phyloP scores from a whole-genome alignment of 257 asterid species.

The Leptodermis oblonga region DNA sequence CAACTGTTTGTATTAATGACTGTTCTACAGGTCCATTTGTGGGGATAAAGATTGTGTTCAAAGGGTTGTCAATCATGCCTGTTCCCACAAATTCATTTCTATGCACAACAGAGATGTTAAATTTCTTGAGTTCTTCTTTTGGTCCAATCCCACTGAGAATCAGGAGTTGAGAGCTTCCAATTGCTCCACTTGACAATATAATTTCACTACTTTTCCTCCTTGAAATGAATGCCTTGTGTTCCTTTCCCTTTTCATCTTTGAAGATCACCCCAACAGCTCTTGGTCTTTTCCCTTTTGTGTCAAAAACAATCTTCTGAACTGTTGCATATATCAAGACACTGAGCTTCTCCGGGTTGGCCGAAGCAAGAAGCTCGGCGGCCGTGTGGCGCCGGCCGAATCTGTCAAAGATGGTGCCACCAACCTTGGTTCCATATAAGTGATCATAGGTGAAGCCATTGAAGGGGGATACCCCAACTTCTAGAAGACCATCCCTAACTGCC shows the following conservation, averaged over 20 bases:
- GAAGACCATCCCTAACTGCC: constrained; percentile 65
- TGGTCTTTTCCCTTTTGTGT: constrained; percentile 60
- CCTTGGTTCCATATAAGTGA: constrained; percentile 84
- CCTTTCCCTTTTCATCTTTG: constrained; percentile 74
- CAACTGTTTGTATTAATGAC: constrained; percentile 86
- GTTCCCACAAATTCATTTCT: constrained; percentile 71
- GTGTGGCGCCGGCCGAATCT: constrained; percentile 81
- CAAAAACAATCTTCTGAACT: constrained; percentile 69
- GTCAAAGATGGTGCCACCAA: constrained; percentile 94
- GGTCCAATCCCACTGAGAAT: constrained; percentile 93
- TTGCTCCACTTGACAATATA: constrained; percentile 80
- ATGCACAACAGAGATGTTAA: constrained; percentile 60
- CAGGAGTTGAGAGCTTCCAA: constrained; percentile 93
- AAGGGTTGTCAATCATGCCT: constrained; percentile 80
- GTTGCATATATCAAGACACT: constrained; percentile 71
- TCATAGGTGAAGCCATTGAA: constrained; percentile 93
- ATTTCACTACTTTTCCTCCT: constrained; percentile 61
- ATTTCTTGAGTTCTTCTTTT: constrained; percentile 50
- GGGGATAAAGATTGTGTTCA: constrained; percentile 85
- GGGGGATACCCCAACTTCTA: constrained; percentile 85
- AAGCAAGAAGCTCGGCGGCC: constrained; percentile 81
- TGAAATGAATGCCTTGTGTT: constrained; percentile 65
- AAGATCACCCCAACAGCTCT: constrained; percentile 72
- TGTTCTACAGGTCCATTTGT: constrained; percentile 48
- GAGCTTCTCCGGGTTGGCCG: constrained; percentile 62